These are phyloP conservation scores for Hansenula lynferdii DNA, from an alignment of 1,139 yeast species.

Conservation along the genomic window DNA sequence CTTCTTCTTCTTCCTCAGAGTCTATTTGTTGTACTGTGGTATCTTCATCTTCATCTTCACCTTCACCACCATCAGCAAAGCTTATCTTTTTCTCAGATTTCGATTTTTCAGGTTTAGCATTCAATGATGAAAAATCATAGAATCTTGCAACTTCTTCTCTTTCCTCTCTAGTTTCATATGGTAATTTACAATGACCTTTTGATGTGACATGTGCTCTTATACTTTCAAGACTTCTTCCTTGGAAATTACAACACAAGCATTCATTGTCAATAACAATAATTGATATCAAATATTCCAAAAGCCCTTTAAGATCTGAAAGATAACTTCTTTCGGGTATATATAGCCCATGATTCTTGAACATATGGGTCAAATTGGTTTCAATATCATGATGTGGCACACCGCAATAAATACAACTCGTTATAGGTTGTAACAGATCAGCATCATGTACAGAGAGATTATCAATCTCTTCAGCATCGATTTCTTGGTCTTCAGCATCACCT, in stretches of 20 bases:
- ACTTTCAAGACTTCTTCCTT: conserved; percentile 79
- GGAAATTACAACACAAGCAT: conserved; percentile 79
- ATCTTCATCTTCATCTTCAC: conserved; percentile 32
- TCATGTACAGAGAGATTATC: conserved; percentile 28
- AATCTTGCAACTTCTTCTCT: conserved; percentile 75
- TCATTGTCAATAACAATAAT: conserved; percentile 82
- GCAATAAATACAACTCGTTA: conserved; percentile 40
- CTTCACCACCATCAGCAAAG: conserved; percentile 20
- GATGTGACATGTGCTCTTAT: conserved; percentile 86
- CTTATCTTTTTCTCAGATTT: conserved; percentile 22
- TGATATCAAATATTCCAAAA: conserved; percentile 71
- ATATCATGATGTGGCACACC: conserved; percentile 34
- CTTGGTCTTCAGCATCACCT: conserved; percentile 23
- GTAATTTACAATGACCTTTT: conserved; percentile 84
- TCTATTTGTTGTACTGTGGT: conserved; percentile 45
- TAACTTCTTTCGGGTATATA: conserved; percentile 80
- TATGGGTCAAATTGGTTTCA: conserved; percentile 69
- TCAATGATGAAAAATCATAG: conserved; percentile 78
- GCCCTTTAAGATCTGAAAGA: conserved; percentile 64
- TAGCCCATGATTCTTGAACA: conserved; percentile 76
- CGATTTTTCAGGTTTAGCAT: conserved; percentile 28
- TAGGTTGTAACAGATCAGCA: conserved; percentile 24
- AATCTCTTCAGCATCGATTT: conserved; percentile 27
- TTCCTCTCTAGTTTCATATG: conserved; percentile 82
- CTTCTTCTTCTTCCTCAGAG: conserved; percentile 32